A percentile compares a stretch with the other conserved stretches of the same genome.
These are phyloP conservation scores for Pyronema omphalodes DNA, from an alignment of 495 filamentous ascomycete species.

Conservation along the genomic window DNA sequence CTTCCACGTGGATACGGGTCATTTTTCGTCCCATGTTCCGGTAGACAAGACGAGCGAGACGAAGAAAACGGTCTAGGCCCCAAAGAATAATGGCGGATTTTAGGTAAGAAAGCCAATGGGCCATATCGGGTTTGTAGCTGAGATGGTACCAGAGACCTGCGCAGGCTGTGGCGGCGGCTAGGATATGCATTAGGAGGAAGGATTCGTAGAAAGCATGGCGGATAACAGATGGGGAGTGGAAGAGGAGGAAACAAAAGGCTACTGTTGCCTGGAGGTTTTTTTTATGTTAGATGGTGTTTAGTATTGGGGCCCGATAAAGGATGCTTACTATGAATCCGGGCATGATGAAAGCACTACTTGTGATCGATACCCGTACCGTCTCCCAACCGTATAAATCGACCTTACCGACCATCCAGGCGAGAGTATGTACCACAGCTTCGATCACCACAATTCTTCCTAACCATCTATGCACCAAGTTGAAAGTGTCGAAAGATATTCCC, in stretches of 20 bases:
- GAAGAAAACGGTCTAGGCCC: slow-evolving; percentile 41
- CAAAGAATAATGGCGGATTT: slow-evolving; percentile 43
- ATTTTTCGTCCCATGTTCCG: slow-evolving; percentile 49
- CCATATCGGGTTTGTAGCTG: slow-evolving; percentile 29
- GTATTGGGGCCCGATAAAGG: too few species aligned
- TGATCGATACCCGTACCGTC: slow-evolving; percentile 26
- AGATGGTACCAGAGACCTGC: slow-evolving; percentile 54
- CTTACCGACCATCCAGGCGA: slow-evolving; percentile 36
- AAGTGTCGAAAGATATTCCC: slow-evolving; percentile 86
- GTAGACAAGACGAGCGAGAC: slow-evolving; percentile 38
- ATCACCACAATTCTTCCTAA: slow-evolving; percentile 71
- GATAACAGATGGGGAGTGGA: slow-evolving; percentile 58
- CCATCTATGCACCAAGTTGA: slow-evolving; percentile 90
- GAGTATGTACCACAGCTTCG: slow-evolving; percentile 56
- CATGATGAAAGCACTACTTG: slow-evolving; percentile 27
- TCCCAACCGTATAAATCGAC: slow-evolving; percentile 28
- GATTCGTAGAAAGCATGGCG: slow-evolving; percentile 83
- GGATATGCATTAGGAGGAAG: slow-evolving; percentile 64
- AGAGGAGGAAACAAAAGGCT: slow-evolving; percentile 41
- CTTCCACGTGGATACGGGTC: slow-evolving; percentile 40
- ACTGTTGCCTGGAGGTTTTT: slow-evolving; percentile 30
- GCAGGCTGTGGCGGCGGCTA: slow-evolving; percentile 43
- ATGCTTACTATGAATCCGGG: slow-evolving; percentile 39
- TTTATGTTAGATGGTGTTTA: too few species aligned
- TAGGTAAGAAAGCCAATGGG: slow-evolving; percentile 45